These are phyloP conservation scores for Boletus fagicola DNA, from an alignment of 768 basidiomycete species.

Conservation along the genomic window DNA sequence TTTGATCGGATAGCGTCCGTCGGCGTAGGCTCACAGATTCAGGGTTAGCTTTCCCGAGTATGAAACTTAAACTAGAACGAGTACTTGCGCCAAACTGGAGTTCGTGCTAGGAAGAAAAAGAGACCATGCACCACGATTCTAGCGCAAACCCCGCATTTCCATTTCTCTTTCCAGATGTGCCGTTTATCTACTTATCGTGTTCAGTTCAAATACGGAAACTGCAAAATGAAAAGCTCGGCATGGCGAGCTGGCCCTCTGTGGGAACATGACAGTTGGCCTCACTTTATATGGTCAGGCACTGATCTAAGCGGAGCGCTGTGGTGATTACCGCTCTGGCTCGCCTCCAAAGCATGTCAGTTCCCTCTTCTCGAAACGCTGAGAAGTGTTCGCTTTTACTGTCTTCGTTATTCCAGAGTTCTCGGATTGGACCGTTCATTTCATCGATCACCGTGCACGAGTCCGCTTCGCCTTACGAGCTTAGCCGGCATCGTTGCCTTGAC, in stretches of 20 bases:
- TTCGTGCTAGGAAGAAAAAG: background rate
- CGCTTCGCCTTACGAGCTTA: constrained; percentile 19
- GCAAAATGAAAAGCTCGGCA: constrained; percentile 29
- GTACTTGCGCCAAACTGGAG: background rate
- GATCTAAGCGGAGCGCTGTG: constrained; percentile 21
- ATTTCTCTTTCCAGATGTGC: constrained; percentile 7
- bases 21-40: constrained; percentile 13
- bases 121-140: background rate
- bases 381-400: constrained; percentile 10
- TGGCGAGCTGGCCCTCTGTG: constrained; percentile 11
- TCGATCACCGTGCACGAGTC: constrained; percentile 19
- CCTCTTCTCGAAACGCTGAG: constrained; percentile 15
- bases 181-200: constrained; percentile 21
- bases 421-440: constrained; percentile 24
- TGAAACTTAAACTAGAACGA: constrained; percentile 3
- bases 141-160: constrained; percentile 5
- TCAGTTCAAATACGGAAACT: constrained; percentile 10
- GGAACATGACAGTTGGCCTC: constrained; percentile 21
- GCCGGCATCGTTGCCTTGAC: constrained; percentile 13
- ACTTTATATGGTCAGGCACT: constrained; percentile 32
- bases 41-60: constrained; percentile 17
- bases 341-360: constrained; percentile 27
- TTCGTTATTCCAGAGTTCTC: constrained; percentile 29
- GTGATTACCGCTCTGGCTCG: constrained; percentile 25
- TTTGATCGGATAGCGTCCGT: constrained; percentile 4